phyloP scores from a whole-genome alignment of 139 green algal genomes.

The Astrephomene gubernaculifera region DNA sequence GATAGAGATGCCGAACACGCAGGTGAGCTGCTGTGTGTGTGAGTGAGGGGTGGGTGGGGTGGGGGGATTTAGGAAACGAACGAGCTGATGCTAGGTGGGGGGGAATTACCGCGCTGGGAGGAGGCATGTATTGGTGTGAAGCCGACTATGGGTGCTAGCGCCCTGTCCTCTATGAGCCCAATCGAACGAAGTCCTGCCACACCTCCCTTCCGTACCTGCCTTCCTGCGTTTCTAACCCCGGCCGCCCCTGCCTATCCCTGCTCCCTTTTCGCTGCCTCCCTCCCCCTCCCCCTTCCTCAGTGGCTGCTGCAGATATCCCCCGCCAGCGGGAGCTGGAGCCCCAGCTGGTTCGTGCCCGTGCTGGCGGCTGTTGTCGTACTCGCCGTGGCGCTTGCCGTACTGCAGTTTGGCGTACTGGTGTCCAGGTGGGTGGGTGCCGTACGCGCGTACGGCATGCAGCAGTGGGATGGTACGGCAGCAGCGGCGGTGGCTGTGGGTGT shows the following conservation, averaged over 20 bases:
- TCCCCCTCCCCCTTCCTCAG: neutral
- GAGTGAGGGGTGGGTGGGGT: neutral
- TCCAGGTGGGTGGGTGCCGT: conserved; percentile 28
- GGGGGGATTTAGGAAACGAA: neutral
- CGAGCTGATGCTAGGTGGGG: neutral
- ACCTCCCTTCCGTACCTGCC: too few relatives aligned
- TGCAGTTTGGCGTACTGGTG: conserved; percentile 25
- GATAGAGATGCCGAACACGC: neutral
- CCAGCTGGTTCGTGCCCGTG: neutral
- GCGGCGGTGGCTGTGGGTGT: too few relatives aligned
- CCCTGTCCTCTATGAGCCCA: neutral
- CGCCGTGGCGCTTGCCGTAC: neutral
- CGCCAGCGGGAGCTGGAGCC: neutral
- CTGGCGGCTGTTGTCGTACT: neutral
- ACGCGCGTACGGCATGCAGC: too few relatives aligned
- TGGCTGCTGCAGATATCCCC: conserved; percentile 1
- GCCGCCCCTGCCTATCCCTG: neutral
- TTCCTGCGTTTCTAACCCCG: too few relatives aligned
- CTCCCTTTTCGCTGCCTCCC: neutral
- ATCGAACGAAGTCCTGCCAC: neutral
- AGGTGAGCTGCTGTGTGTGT: neutral
- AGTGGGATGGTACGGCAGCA: too few relatives aligned
- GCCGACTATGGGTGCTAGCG: neutral
- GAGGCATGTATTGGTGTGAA: neutral
- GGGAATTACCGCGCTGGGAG: neutral